Base-by-base conservation (phyloP, 306 rosid genomes). In the Calophaca sinica region DNA sequence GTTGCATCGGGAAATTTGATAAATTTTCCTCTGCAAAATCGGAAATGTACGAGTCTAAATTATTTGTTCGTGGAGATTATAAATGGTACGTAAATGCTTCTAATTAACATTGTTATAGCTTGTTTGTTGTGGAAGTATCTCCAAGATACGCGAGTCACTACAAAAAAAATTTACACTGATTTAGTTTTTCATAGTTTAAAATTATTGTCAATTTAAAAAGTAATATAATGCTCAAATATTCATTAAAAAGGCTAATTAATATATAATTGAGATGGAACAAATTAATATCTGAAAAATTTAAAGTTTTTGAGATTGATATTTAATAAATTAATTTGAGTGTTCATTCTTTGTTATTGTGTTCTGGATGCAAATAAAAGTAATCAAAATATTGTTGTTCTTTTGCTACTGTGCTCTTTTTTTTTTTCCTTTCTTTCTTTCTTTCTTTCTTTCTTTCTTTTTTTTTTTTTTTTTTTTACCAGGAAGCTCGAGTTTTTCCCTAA, bases 61-160 rank as follows among this genome's bases (percentile, higher is more conserved):
- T 74, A 0, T 84, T 84, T 63, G 29, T 41, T 2, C 63, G 51
- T 35, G 85, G 85, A 48, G 62, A 80, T 57, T 77, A 84, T 32
- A 73, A 33, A 81, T 84, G 88, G 88, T 82, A 74, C 9, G 64
- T 54, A 72, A 7, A 48, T 50, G 7, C 61, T 55, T 50, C 42
- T 20, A 20, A 20, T 20, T 20, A 20, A 20, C 26, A 20, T 20
- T 20, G 1, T 20, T 20, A 20, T 20, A 20, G 26, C 26, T 20
- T 20, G 26, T 20, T 20, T 33, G 4, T 33, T 33, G 4, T 33
- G 36, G 36, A 20, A 20, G 26, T 7, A 7, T 42, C 2, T 2
- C 9, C 6, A 5, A 33, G 36, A 33, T 33, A 2, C 36, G 2
- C 4, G 36, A 33, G 36, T 2, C 3, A 33, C 6, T 39, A 2